Evolutionary conservation across 176 grass and related monocot genomes (phyloP).

Genomic region (Oryza coarctata): DNA sequence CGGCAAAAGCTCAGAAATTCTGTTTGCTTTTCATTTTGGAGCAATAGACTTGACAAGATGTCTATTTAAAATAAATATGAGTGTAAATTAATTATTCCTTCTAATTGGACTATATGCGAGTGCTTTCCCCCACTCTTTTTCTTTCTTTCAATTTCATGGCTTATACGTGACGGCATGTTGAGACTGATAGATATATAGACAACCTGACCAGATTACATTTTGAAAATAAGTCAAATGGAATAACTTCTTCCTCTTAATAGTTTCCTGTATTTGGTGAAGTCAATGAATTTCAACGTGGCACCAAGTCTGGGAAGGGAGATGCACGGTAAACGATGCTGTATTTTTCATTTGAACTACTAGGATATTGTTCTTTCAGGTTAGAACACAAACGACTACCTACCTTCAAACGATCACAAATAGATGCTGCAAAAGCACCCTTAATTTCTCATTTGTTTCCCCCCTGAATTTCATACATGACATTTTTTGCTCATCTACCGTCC

Average conservation of each 20-base stretch:
- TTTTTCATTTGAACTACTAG: neutral
- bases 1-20: neutral
- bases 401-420: neutral
- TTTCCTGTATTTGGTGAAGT: neutral
- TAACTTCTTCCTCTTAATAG: neutral
- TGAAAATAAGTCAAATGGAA: conserved; percentile 3
- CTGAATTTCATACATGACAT: neutral
- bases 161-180: conserved; percentile 38
- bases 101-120: neutral
- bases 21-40: neutral
- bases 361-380: neutral
- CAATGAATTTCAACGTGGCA: conserved; percentile 31
- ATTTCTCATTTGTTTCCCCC: neutral
- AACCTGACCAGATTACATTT: conserved; percentile 2
- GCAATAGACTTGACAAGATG: conserved; percentile 25
- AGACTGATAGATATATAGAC: neutral
- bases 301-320: conserved; percentile 13
- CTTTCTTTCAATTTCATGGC: neutral
- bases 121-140: neutral
- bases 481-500: neutral
- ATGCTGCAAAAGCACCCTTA: neutral
- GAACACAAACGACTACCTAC: neutral
- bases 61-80: neutral
- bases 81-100: neutral
- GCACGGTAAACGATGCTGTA: neutral